phyloP scores from a whole-genome alignment of 1,284 basidiomycete species.

The Mycena sp. region DNA sequence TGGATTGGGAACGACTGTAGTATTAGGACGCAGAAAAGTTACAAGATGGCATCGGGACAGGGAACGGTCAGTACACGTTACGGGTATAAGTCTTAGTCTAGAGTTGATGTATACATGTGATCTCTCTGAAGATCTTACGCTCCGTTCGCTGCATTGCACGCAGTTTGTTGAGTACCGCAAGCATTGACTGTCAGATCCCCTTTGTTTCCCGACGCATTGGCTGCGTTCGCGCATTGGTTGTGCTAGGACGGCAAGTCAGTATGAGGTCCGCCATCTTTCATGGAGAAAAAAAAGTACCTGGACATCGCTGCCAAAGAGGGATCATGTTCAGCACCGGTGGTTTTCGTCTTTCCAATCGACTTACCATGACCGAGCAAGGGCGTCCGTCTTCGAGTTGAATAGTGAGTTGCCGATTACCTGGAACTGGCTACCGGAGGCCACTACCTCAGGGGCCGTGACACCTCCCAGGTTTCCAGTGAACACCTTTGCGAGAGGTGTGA shows the following conservation, averaged over 20 bases:
- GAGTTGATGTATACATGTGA: no score
- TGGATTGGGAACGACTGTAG: no score
- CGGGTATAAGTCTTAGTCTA: no score
- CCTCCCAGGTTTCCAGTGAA: constrained; percentile 56
- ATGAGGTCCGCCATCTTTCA: not conserved
- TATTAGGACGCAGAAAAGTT: no score
- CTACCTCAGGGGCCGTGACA: constrained; percentile 19
- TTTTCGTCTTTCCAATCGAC: not conserved
- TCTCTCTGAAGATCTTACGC: no score
- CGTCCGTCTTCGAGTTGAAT: constrained; percentile 13
- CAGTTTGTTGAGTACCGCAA: constrained; percentile 25
- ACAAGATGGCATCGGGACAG: no score
- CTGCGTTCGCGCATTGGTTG: constrained; percentile 26
- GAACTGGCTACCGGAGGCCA: constrained; percentile 21
- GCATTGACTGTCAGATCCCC: constrained; percentile 23
- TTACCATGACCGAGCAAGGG: constrained; percentile 25
- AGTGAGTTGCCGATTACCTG: constrained; percentile 20
- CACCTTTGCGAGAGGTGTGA: constrained; percentile 51
- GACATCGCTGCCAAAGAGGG: not conserved
- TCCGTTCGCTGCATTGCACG: constrained; percentile 14
- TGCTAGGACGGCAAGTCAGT: constrained; percentile 8
- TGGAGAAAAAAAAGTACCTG: constrained; percentile 1
- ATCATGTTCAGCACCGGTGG: not conserved
- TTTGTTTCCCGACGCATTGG: constrained; percentile 21
- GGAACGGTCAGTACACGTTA: no score